A percentile compares a stretch with the other conserved stretches of the same genome.
phyloP scores from a whole-genome alignment of 257 asterid genomes.

The Pogostemon cablin region DNA sequence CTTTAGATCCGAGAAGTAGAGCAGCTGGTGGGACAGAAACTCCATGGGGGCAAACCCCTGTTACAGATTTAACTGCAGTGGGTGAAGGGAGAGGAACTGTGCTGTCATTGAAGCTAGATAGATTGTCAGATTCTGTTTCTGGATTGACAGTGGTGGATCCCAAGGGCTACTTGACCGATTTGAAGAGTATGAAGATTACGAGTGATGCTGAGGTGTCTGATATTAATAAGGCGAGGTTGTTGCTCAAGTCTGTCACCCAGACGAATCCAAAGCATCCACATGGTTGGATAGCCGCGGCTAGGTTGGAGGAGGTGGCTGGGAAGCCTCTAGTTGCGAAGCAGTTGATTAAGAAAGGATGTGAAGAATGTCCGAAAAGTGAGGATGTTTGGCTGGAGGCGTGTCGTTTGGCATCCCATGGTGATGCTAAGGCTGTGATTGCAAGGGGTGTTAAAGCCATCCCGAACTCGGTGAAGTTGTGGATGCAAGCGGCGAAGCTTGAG shows the following conservation, averaged over 20 bases:
- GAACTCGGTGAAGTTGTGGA: slow-evolving; percentile 84
- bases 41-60: slow-evolving; percentile 87
- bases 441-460: slow-evolving; percentile 84
- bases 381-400: slow-evolving; percentile 96
- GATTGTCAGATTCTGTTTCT: slow-evolving; percentile 79
- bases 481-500: slow-evolving; percentile 90
- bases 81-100: slow-evolving; percentile 99
- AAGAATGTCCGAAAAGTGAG: slow-evolving; percentile 84
- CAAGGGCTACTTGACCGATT: slow-evolving; percentile 91
- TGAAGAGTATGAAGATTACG: slow-evolving; percentile 90
- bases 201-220: slow-evolving; percentile 96
- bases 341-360: slow-evolving; percentile 76
- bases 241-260: slow-evolving; percentile 79
- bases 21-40: slow-evolving; percentile 87
- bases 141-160: slow-evolving; percentile 96
- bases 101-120: slow-evolving; percentile 79
- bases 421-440: slow-evolving; percentile 89
- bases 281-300: slow-evolving; percentile 98
- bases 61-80: slow-evolving; percentile 91
- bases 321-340: slow-evolving; percentile 71
- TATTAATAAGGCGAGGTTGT: slow-evolving; percentile 83
- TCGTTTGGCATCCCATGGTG: slow-evolving; percentile 69
- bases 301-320: slow-evolving; percentile 97
- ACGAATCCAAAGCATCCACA: slow-evolving; percentile 92
- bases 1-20: slow-evolving; percentile 86